phyloP scores from a whole-genome alignment of 2,329 filamentous ascomycete species.

The Fusarium mundagurra region DNA sequence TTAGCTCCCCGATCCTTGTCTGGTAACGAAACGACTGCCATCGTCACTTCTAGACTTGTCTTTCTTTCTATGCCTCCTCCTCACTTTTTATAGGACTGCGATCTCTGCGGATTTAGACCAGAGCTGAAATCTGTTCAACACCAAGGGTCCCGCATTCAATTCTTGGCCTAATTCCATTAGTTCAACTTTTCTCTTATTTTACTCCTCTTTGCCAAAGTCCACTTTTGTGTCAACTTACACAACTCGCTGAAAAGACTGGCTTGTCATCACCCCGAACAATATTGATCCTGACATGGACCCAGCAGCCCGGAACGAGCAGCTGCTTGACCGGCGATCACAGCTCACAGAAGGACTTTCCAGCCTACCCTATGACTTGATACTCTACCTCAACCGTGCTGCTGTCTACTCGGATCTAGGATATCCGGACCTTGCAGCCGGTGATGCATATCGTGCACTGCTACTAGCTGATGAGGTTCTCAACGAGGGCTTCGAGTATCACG shows the following conservation, averaged over 20 bases:
- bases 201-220: neutral
- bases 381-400: constrained; percentile 75
- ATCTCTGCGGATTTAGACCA: constrained; percentile 9
- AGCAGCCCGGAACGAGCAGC: constrained; percentile 52
- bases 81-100: neutral
- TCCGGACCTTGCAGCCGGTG: constrained; percentile 87
- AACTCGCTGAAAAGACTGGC: neutral
- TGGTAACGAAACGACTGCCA: constrained; percentile 6
- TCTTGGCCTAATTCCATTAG: constrained; percentile 17
- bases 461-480: constrained; percentile 83
- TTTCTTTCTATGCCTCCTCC: neutral
- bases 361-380: constrained; percentile 68
- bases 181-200: constrained; percentile 15
- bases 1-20: constrained; percentile 10
- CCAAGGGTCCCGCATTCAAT: constrained; percentile 10
- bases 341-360: constrained; percentile 65
- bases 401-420: constrained; percentile 81
- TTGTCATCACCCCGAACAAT: neutral
- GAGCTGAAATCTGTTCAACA: constrained; percentile 12
- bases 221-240: constrained; percentile 10
- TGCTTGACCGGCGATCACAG: constrained; percentile 64
- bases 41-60: constrained; percentile 15
- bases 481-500: constrained; percentile 85
- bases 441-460: constrained; percentile 90
- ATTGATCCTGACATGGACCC: constrained; percentile 44